A percentile compares a stretch with the other conserved stretches of the same genome.
phyloP scores from a whole-genome alignment of 108 stramenopile species.

The Nannochloropsis gaditana region DNA sequence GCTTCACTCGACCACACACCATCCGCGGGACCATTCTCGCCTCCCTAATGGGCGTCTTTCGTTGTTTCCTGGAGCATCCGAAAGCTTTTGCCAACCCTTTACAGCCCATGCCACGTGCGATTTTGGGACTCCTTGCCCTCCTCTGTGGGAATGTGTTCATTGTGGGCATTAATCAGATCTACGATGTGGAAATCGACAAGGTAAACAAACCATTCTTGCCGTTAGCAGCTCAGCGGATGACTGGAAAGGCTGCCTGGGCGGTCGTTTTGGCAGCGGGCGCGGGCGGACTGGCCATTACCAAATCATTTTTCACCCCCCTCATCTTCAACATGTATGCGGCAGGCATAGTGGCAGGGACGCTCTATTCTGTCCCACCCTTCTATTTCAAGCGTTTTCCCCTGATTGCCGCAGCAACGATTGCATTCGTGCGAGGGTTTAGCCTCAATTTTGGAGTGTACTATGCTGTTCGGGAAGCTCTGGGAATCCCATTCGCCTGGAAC shows the following conservation, averaged over 20 bases:
- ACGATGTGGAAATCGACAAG: slow-evolving; percentile 84
- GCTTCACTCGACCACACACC: slow-evolving; percentile 92
- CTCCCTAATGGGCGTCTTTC: slow-evolving; percentile 77
- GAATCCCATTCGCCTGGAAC: slow-evolving; percentile 76
- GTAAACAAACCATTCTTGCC: slow-evolving; percentile 94
- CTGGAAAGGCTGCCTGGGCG: slow-evolving; percentile 68
- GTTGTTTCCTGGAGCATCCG: slow-evolving; percentile 77
- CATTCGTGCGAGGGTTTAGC: slow-evolving; percentile 85
- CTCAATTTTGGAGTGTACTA: slow-evolving; percentile 95
- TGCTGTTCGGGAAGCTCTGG: slow-evolving; percentile 87
- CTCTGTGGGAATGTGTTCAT: slow-evolving; percentile 90
- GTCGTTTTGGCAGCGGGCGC: slow-evolving; percentile 57
- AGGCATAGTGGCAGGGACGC: slow-evolving; percentile 72
- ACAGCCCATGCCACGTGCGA: slow-evolving; percentile 70
- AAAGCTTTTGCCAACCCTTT: slow-evolving; percentile 50
- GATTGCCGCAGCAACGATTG: slow-evolving; percentile 82
- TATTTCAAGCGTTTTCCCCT: slow-evolving; percentile 82
- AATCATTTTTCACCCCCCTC: slow-evolving; percentile 67
- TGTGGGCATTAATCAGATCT: slow-evolving; percentile 95
- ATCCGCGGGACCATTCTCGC: slow-evolving; percentile 87
- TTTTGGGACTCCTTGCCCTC: slow-evolving; percentile 76
- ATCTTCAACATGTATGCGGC: slow-evolving; percentile 79
- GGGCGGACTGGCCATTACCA: slow-evolving; percentile 34
- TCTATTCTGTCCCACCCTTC: slow-evolving; percentile 88
- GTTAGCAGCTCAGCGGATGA: slow-evolving; percentile 88